Conservation (phyloP, 1,284 basidiomycete genomes). For the Takashimella koratensis region DNA sequence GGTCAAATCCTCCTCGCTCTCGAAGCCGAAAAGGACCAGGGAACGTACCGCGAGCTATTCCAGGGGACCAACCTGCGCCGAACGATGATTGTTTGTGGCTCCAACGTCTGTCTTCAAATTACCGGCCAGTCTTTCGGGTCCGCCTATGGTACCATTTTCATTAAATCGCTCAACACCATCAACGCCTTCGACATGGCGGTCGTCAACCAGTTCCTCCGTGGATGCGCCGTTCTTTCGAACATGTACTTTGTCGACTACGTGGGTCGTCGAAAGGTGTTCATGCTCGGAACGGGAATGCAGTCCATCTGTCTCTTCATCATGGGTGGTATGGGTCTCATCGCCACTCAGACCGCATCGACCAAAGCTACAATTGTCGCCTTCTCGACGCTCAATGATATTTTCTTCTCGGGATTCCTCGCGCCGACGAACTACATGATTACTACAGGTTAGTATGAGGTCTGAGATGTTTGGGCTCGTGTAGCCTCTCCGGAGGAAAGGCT, state of each 20-base stretch:
- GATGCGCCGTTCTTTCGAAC: neutral
- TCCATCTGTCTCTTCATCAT: neutral
- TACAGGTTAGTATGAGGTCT: too few relatives aligned
- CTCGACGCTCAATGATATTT: neutral
- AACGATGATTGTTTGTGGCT: constrained; percentile 12
- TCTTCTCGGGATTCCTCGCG: neutral
- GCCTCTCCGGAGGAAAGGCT: too few relatives aligned
- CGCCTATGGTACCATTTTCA: constrained; percentile 5
- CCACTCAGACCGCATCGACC: neutral
- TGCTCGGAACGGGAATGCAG: neutral
- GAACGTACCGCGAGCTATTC: too few relatives aligned
- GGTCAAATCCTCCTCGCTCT: too few relatives aligned
- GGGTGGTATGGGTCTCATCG: too few relatives aligned
- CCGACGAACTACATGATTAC: constrained; percentile 3
- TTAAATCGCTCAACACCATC: neutral
- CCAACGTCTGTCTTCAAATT: constrained; percentile 15
- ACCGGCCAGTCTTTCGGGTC: constrained; percentile 6
- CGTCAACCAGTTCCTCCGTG: too few relatives aligned
- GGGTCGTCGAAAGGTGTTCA: neutral
- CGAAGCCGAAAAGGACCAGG: too few relatives aligned
- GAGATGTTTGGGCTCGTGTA: too few relatives aligned
- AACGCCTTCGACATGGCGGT: neutral
- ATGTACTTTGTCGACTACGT: neutral
- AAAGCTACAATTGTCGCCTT: constrained; percentile 1
- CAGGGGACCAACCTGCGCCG: too few relatives aligned